Percentiles rank a stretch among this genome's conserved stretches.
These are phyloP conservation scores for Phytophthora cajani DNA, from an alignment of 352 stramenopile species.

Conservation along the genomic window DNA sequence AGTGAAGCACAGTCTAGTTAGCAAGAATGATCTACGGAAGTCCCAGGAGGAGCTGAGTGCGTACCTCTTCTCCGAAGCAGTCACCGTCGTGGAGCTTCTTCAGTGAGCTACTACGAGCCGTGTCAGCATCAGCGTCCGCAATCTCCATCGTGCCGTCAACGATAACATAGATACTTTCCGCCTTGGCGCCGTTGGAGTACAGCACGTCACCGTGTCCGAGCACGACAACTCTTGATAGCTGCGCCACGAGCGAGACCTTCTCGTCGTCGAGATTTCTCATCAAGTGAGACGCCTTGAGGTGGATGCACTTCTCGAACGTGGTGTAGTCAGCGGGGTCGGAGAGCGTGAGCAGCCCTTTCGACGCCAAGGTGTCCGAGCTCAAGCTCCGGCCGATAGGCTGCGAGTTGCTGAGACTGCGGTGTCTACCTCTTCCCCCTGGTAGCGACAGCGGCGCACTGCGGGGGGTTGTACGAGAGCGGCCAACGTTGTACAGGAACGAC, in stretches of 20 bases:
- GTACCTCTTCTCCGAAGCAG: constrained; percentile 87
- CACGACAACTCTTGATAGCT: constrained; percentile 70
- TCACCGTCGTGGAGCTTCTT: constrained; percentile 77
- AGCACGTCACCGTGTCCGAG: constrained; percentile 66
- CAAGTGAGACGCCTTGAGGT: constrained; percentile 83
- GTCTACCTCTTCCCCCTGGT: constrained; percentile 41
- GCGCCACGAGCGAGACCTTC: constrained; percentile 79
- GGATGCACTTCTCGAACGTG: constrained; percentile 87
- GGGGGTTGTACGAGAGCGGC: constrained; percentile 46
- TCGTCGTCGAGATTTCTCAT: constrained; percentile 87
- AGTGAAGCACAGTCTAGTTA: neutral
- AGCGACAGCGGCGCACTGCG: constrained; percentile 40
- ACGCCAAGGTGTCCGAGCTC: constrained; percentile 28
- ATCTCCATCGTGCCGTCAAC: constrained; percentile 79
- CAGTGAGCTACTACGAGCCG: constrained; percentile 17
- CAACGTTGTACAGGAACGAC: constrained; percentile 81
- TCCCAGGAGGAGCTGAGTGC: neutral
- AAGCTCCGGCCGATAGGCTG: constrained; percentile 34
- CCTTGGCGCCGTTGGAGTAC: constrained; percentile 50
- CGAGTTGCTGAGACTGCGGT: constrained; percentile 48
- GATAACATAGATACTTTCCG: constrained; percentile 68
- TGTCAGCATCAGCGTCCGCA: constrained; percentile 13
- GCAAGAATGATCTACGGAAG: no score
- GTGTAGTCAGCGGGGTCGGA: constrained; percentile 69
- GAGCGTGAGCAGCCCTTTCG: constrained; percentile 43